These are phyloP conservation scores for Rhodotorula glutinis DNA, from an alignment of 1,284 basidiomycete species.

Conservation along the genomic window DNA sequence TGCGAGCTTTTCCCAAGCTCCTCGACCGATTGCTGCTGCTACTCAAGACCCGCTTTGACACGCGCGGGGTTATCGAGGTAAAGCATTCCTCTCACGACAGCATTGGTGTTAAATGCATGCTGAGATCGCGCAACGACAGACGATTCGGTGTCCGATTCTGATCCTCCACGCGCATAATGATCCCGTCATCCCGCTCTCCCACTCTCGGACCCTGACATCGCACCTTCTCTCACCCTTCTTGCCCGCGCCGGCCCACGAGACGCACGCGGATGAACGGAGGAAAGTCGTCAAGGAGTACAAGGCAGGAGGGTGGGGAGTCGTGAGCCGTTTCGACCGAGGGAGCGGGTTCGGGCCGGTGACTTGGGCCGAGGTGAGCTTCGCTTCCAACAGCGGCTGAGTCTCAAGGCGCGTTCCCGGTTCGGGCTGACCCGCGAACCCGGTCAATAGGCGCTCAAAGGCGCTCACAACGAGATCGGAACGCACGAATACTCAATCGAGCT, in stretches of 20 bases:
- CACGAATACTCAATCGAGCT: constrained; percentile 71
- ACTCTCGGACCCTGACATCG: constrained; percentile 61
- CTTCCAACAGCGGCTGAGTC: background rate
- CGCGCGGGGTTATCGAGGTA: constrained; percentile 60
- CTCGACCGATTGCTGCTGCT: constrained; percentile 56
- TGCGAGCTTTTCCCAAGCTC: constrained; percentile 57
- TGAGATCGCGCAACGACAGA: constrained; percentile 3
- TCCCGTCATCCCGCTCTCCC: constrained; percentile 67
- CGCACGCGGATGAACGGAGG: constrained; percentile 45
- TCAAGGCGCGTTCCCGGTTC: background rate
- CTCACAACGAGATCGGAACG: constrained; percentile 62
- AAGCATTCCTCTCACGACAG: too few species aligned
- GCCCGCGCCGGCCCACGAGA: constrained; percentile 51
- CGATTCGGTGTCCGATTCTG: constrained; percentile 63
- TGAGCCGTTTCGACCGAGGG: constrained; percentile 56
- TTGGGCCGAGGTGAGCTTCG: constrained; percentile 24
- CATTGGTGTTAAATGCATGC: too few species aligned
- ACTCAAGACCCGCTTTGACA: constrained; percentile 65
- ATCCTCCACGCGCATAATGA: constrained; percentile 79
- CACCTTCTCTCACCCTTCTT: constrained; percentile 62
- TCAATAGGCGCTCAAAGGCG: constrained; percentile 60
- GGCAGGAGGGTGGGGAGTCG: constrained; percentile 54
- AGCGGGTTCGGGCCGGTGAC: constrained; percentile 14
- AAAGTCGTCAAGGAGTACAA: constrained; percentile 55
- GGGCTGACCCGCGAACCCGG: background rate